Conservation (phyloP, 345 rosid species). For the Brassica incana region DNA sequence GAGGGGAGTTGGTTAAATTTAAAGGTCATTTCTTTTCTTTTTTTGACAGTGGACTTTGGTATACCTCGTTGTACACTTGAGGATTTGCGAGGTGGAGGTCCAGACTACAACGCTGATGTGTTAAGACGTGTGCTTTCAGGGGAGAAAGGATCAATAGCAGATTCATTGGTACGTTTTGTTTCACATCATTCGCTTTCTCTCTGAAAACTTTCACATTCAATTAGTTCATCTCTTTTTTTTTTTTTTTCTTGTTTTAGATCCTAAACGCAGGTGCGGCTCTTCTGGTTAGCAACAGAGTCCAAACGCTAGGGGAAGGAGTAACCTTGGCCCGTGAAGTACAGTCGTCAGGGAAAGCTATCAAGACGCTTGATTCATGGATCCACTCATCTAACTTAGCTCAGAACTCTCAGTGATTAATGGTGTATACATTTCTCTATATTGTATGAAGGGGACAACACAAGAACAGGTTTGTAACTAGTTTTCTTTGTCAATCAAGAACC, state of each 20-base stretch:
- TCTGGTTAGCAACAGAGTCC: slow-evolving; percentile 58
- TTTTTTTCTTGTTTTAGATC: slow-evolving; percentile 44
- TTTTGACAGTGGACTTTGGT: slow-evolving; percentile 76
- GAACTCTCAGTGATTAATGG: slow-evolving; percentile 18
- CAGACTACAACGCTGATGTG: slow-evolving; percentile 69
- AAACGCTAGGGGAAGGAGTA: slow-evolving; percentile 71
- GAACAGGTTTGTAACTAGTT: slow-evolving; percentile 21
- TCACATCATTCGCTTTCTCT: background rate
- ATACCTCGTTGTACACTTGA: slow-evolving; percentile 85
- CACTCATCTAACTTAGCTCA: slow-evolving; percentile 48
- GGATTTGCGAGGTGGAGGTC: slow-evolving; percentile 77
- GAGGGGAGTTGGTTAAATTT: no score
- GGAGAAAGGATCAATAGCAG: slow-evolving; percentile 75
- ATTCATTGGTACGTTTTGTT: slow-evolving; percentile 67
- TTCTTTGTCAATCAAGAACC: slow-evolving; percentile 21
- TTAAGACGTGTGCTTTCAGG: slow-evolving; percentile 73
- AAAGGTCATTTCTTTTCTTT: background rate
- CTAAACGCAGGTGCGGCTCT: slow-evolving; percentile 94
- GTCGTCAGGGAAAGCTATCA: slow-evolving; percentile 71
- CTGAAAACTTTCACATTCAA: background rate
- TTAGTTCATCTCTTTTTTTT: background rate
- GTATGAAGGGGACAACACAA: background rate
- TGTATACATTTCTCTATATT: background rate
- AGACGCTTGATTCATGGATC: slow-evolving; percentile 74
- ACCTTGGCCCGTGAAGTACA: slow-evolving; percentile 73